These are phyloP conservation scores for Tilletia walkeri DNA, from an alignment of 1,284 basidiomycete species.

Conservation along the genomic window DNA sequence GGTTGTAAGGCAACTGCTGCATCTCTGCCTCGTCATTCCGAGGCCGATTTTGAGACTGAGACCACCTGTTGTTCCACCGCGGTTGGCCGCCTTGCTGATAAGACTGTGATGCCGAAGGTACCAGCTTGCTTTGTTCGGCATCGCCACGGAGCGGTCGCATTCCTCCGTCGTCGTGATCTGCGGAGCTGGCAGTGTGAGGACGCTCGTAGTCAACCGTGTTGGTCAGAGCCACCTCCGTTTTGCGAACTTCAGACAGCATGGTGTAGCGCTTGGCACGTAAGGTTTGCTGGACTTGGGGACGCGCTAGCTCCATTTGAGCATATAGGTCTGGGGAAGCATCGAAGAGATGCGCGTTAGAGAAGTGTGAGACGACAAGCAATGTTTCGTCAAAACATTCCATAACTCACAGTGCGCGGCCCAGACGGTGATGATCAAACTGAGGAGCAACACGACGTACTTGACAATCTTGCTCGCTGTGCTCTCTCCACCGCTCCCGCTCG, in stretches of 20 bases:
- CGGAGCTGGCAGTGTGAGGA: background rate
- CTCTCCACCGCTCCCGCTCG: conserved; percentile 34
- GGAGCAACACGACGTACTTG: conserved; percentile 50
- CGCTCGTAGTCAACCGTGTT: conserved; percentile 11
- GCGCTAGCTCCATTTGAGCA: conserved; percentile 70
- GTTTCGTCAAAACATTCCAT: no score
- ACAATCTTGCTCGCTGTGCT: conserved; percentile 47
- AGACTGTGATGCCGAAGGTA: background rate
- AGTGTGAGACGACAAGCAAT: background rate
- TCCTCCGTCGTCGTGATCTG: background rate
- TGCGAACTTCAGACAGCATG: conserved; percentile 27
- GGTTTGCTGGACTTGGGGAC: conserved; percentile 62
- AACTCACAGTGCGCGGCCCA: conserved; percentile 69
- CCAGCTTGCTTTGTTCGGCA: background rate
- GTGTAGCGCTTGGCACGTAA: conserved; percentile 69
- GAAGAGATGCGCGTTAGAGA: background rate
- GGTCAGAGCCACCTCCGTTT: background rate
- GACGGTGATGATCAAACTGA: conserved; percentile 66
- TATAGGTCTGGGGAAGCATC: conserved; percentile 62
- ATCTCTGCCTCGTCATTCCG: conserved; percentile 6
- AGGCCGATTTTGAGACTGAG: background rate
- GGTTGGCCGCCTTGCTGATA: background rate
- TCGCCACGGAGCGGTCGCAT: background rate
- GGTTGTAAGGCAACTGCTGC: conserved; percentile 4
- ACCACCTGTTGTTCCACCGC: conserved; percentile 6